A percentile compares a stretch with the other conserved stretches of the same genome.
These are phyloP conservation scores for Lachnellula arida DNA, from an alignment of 2,329 filamentous ascomycete species.

Conservation along the genomic window DNA sequence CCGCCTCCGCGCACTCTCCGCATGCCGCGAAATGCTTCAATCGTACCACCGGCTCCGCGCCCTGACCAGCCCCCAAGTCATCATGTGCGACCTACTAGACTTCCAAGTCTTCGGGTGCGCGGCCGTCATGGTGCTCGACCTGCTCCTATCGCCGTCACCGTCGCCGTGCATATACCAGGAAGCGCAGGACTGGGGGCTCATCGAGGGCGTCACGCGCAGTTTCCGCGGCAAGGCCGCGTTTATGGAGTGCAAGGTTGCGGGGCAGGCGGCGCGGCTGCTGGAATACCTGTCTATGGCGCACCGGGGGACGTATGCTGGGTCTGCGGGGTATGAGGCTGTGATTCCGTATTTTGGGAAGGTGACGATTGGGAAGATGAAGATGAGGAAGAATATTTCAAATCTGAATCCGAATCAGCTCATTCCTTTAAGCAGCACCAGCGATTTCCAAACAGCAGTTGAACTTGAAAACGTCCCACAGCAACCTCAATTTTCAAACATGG, in stretches of 20 bases:
- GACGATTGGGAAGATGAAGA: constrained; percentile 5
- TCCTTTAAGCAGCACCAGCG: too few relatives aligned
- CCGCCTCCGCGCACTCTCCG: constrained; percentile 38
- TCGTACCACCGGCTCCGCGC: constrained; percentile 36
- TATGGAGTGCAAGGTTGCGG: constrained; percentile 39
- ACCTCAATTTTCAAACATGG: not conserved
- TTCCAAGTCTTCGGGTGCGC: constrained; percentile 44
- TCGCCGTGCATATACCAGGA: constrained; percentile 28
- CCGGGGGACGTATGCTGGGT: constrained; percentile 20
- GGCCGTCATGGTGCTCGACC: constrained; percentile 40
- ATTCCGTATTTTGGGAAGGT: constrained; percentile 43
- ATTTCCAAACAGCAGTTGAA: too few relatives aligned
- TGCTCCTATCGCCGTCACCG: constrained; percentile 31
- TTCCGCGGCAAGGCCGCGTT: constrained; percentile 32
- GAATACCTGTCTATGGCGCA: constrained; percentile 34
- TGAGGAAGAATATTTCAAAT: too few relatives aligned
- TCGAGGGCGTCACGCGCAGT: constrained; percentile 31
- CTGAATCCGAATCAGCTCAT: too few relatives aligned
- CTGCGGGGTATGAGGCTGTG: constrained; percentile 35
- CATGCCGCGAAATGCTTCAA: constrained; percentile 30
- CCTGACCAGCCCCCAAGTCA: constrained; percentile 26
- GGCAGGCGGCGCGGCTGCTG: constrained; percentile 38
- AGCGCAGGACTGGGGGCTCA: constrained; percentile 34
- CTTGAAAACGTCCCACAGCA: not conserved
- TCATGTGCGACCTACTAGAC: constrained; percentile 43